Evolutionary conservation across 768 basidiomycete genomes (phyloP), one percentile per base, ranked within the genome.

Genomic region (Roridomyces roridus): DNA sequence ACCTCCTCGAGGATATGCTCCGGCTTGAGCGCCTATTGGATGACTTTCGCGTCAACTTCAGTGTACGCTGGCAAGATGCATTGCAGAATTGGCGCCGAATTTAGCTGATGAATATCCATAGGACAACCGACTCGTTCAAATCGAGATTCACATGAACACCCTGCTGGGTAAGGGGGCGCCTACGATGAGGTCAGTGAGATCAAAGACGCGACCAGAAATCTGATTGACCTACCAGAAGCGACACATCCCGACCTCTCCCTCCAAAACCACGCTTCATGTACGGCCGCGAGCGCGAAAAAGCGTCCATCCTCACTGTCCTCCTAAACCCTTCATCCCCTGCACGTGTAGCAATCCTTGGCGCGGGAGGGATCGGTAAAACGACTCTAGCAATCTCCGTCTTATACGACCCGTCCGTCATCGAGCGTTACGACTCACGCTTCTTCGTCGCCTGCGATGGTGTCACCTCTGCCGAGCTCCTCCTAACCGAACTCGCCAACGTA

Each of bases 371-470:
- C 5, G 60, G 60, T 8, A 62, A 58, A 34, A 58, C 56, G 11
- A 58, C 56, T 17, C 54, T 63, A 9, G 62, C 62, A 6, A 6
- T 59, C 0, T 59, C 62, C 21, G 57, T 55, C 17, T 29, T 63
- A 21, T 29, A 63, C 46, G 57, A 59, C 14, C 45, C 46, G 4
- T 44, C 28, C 9, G 57, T 59, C 14, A 21, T 53, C 18, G 29
- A 35, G 23, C 49, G 53, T 45, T 63, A 63, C 54, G 51, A 59
- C 10, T 49, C 53, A 5, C 58, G 62, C 23, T 63, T 59, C 21
- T 63, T 63, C 37, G 62, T 63, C 23, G 57, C 62, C 3, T 63
- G 62, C 36, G 62, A 63, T 26, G 62, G 62, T 31, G 58, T 63
- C 17, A 63, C 58, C 3, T 63, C 62, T 3, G 54, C 58, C 25